Conservation (phyloP, 306 rosid genomes). For the Gynostemma pentaphyllum region DNA sequence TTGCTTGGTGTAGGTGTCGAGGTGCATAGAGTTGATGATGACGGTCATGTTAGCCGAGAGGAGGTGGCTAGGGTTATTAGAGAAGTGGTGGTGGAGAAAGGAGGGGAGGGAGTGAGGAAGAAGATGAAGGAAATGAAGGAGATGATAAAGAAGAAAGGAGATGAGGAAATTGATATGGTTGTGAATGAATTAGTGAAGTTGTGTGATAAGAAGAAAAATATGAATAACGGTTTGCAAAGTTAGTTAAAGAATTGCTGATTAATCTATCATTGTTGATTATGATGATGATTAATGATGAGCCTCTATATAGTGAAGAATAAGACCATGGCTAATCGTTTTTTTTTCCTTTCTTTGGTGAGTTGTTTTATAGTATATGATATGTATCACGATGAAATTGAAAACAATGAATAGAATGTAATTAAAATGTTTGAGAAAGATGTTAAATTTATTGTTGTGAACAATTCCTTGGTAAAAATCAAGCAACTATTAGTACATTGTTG, state of each 20-base stretch:
- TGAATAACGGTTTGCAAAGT: not conserved
- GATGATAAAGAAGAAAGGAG: not conserved
- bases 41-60: not conserved
- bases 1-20: slow-evolving; percentile 5
- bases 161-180: slow-evolving; percentile 9
- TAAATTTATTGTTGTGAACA: too few species aligned
- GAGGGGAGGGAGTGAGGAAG: not conserved
- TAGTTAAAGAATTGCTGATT: not conserved
- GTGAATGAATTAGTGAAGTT: slow-evolving; percentile 12
- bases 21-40: slow-evolving; percentile 2
- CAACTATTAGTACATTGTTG: too few species aligned
- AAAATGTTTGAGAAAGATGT: too few species aligned
- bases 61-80: slow-evolving; percentile 2
- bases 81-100: slow-evolving; percentile 4
- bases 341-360: too few species aligned
- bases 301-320: too few species aligned
- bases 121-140: slow-evolving; percentile 8
- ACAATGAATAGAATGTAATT: too few species aligned
- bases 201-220: not conserved
- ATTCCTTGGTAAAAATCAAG: too few species aligned
- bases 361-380: too few species aligned
- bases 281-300: not conserved
- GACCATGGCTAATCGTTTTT: too few species aligned
- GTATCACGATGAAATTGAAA: too few species aligned
- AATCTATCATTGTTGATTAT: not conserved